Evolutionary conservation across 2,329 filamentous ascomycete genomes (phyloP).

Genomic region (Aureobasidium sp.): DNA sequence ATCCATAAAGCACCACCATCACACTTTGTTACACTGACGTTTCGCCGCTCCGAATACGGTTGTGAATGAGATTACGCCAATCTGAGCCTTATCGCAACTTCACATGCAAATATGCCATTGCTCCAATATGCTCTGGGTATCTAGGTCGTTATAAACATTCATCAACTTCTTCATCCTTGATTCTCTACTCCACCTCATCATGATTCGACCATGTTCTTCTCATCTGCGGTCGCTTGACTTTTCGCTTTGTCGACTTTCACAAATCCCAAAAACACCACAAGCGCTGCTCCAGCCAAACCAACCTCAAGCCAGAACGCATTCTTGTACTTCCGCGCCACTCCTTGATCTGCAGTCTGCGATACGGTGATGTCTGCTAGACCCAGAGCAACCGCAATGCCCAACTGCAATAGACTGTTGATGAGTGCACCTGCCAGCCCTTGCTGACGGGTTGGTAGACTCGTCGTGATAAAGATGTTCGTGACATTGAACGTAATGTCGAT

Average conservation of each 20-base stretch:
- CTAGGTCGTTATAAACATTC: not conserved
- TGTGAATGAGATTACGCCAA: conserved; percentile 9
- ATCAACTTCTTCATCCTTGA: not conserved
- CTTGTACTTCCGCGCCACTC: conserved; percentile 16
- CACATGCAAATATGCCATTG: not conserved
- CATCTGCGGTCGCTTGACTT: conserved; percentile 53
- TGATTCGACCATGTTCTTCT: conserved; percentile 34
- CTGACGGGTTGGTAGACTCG: conserved; percentile 55
- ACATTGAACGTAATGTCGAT: conserved; percentile 72
- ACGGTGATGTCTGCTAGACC: conserved; percentile 60
- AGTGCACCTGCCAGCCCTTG: conserved; percentile 68
- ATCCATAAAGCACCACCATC: too few relatives aligned
- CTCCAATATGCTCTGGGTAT: not conserved
- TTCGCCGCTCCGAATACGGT: conserved; percentile 6
- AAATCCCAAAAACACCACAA: conserved; percentile 15
- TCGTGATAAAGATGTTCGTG: conserved; percentile 68
- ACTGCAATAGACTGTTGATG: conserved; percentile 62
- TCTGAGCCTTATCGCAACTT: conserved; percentile 6
- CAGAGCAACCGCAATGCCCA: conserved; percentile 65
- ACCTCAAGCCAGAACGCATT: conserved; percentile 19
- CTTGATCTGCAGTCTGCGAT: conserved; percentile 38
- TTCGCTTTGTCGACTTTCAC: conserved; percentile 41
- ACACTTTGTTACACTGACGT: not conserved
- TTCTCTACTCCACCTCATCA: not conserved
- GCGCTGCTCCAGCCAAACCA: conserved; percentile 13